These are phyloP conservation scores for Pleurostoma richardsiae DNA, from an alignment of 2,329 filamentous ascomycete species.

Conservation along the genomic window DNA sequence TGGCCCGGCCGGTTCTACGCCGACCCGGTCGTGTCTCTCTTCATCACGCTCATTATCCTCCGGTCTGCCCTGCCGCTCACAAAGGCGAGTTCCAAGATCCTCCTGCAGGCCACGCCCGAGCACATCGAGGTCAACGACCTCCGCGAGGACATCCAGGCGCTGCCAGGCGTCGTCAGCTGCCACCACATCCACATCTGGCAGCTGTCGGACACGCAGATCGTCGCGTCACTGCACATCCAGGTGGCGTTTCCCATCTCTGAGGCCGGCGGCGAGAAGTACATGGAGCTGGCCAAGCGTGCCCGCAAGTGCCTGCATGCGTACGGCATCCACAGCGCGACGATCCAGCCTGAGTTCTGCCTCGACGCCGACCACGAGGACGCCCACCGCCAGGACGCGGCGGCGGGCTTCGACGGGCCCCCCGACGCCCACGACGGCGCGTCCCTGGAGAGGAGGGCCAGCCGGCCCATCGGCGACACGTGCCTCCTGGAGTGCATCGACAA, in stretches of 20 bases:
- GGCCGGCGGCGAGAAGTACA: constrained; percentile 75
- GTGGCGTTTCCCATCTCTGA: constrained; percentile 86
- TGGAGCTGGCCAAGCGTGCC: constrained; percentile 79
- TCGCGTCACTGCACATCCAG: constrained; percentile 90
- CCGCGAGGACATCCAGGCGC: constrained; percentile 79
- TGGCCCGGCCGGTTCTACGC: constrained; percentile 81
- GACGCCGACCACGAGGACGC: constrained; percentile 37
- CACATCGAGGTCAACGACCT: constrained; percentile 87
- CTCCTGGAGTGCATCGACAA: constrained; percentile 49
- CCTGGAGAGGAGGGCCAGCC: constrained; percentile 18
- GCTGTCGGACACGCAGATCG: constrained; percentile 87
- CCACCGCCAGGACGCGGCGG: constrained; percentile 26
- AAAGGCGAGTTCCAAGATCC: constrained; percentile 75
- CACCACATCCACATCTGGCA: constrained; percentile 99
- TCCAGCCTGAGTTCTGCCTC: constrained; percentile 83
- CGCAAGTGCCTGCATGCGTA: constrained; percentile 89
- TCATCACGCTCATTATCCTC: constrained; percentile 81
- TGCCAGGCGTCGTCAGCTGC: constrained; percentile 82
- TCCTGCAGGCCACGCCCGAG: constrained; percentile 89
- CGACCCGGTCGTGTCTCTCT: constrained; percentile 85
- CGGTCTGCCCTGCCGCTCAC: constrained; percentile 74
- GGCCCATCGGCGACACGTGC: constrained; percentile 29
- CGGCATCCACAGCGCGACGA: constrained; percentile 94
- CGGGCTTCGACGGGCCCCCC: constrained; percentile 28
- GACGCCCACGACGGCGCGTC: constrained; percentile 5